phyloP scores from a whole-genome alignment of 148 eudicot species.

The Euryodendron excelsum region DNA sequence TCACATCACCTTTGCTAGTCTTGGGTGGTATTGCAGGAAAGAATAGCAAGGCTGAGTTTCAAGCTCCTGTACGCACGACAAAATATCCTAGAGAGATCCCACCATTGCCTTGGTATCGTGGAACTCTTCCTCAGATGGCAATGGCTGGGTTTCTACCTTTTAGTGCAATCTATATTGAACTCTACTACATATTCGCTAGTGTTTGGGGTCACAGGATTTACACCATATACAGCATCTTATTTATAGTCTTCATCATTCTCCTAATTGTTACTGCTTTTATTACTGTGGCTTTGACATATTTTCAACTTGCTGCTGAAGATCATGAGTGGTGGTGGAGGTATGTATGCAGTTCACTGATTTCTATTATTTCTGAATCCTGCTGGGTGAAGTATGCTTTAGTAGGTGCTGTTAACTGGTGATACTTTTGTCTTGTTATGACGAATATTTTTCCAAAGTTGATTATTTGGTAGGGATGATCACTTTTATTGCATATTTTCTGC shows the following conservation, averaged over 20 bases:
- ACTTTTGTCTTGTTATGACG: no score
- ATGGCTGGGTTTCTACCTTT: slow-evolving; percentile 42
- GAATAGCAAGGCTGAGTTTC: slow-evolving; percentile 42
- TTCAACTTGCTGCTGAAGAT: slow-evolving; percentile 42
- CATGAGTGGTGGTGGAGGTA: slow-evolving; percentile 51
- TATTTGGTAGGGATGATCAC: no score
- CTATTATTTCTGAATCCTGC: not conserved
- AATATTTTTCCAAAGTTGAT: no score
- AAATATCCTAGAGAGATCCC: slow-evolving; percentile 49
- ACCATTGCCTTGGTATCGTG: slow-evolving; percentile 41
- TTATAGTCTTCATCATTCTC: slow-evolving; percentile 40
- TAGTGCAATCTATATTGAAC: slow-evolving; percentile 37
- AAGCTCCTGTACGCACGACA: slow-evolving; percentile 43
- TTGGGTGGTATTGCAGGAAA: slow-evolving; percentile 47
- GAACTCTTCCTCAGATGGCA: slow-evolving; percentile 38
- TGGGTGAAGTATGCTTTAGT: not conserved
- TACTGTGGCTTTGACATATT: slow-evolving; percentile 39
- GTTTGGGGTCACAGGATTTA: slow-evolving; percentile 48
- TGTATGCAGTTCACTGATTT: not conserved
- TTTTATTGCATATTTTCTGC: no score
- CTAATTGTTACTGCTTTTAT: slow-evolving; percentile 38
- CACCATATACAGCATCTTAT: slow-evolving; percentile 39
- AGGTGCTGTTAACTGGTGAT: no score
- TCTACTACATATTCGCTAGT: slow-evolving; percentile 43
- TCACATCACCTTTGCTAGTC: slow-evolving; percentile 42